Conservation (phyloP, 1,284 basidiomycete species). For the Tilletiaria anomala region DNA sequence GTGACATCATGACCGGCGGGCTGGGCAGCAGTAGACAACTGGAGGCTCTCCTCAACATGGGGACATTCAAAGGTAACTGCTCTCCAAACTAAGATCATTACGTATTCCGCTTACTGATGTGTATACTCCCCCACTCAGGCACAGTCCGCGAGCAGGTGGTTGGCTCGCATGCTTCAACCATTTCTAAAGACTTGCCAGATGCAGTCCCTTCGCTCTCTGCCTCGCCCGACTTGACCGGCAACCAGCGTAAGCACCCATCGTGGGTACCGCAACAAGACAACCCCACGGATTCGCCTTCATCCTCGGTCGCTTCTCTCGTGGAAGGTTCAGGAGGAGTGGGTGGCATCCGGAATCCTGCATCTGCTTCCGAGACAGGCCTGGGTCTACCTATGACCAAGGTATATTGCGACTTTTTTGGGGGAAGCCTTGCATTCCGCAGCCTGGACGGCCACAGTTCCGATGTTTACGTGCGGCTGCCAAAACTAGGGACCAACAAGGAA, state of each 20-base stretch:
- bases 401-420: conserved; percentile 45
- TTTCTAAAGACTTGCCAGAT: no score
- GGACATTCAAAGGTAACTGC: neutral
- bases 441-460: no score
- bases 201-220: conserved; percentile 1
- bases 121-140: no score
- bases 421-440: no score
- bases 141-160: no score
- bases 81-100: neutral
- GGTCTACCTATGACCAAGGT: conserved; percentile 30
- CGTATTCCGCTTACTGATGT: no score
- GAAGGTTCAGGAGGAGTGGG: conserved; percentile 13
- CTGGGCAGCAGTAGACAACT: neutral
- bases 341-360: conserved; percentile 11
- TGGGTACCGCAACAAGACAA: conserved; percentile 20
- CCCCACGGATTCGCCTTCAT: conserved; percentile 9
- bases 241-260: conserved; percentile 16
- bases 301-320: neutral
- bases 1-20: neutral
- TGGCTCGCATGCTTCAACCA: no score
- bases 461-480: no score
- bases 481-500: no score
- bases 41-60: neutral
- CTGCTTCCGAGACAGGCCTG: conserved; percentile 27
- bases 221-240: conserved; percentile 5